Percentiles rank a stretch among this genome's conserved stretches.
Conservation (phyloP, 2,329 filamentous ascomycete species). For the Didymella keratinophila region DNA sequence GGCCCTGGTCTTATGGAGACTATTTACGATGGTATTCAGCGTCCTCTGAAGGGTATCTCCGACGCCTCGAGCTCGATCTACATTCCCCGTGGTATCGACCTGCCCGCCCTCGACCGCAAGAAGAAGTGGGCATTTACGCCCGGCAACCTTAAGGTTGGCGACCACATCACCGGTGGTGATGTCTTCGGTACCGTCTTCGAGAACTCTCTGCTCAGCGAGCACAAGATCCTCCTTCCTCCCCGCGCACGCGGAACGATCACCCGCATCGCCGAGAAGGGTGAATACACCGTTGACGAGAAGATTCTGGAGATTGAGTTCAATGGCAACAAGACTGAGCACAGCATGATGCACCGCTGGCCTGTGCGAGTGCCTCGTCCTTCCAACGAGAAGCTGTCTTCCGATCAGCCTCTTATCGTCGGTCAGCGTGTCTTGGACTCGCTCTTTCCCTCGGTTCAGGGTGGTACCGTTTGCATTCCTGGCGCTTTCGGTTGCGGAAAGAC, state of each 20-base stretch:
- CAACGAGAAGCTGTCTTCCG: conserved; percentile 88
- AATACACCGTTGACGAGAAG: conserved; percentile 93
- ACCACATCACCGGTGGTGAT: conserved; percentile 95
- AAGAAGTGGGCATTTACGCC: conserved; percentile 98
- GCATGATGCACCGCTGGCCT: conserved; percentile 99
- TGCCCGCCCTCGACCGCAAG: conserved; percentile 85
- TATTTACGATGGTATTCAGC: conserved; percentile 99
- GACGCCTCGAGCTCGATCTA: conserved; percentile 86
- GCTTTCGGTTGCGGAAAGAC: conserved; percentile 99
- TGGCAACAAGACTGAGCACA: conserved; percentile 90
- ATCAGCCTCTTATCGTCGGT: conserved; percentile 92
- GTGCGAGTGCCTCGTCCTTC: conserved; percentile 93
- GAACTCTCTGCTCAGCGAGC: conserved; percentile 92
- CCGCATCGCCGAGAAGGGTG: conserved; percentile 85
- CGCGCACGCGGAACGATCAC: conserved; percentile 92
- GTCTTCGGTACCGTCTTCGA: conserved; percentile 95
- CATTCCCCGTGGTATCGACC: conserved; percentile 91
- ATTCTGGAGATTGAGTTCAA: conserved; percentile 97
- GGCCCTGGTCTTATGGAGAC: conserved; percentile 97
- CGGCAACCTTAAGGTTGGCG: conserved; percentile 83
- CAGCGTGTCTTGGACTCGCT: conserved; percentile 96
- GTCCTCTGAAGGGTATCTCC: conserved; percentile 86
- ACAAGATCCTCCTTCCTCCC: conserved; percentile 92
- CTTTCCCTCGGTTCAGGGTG: conserved; percentile 95
- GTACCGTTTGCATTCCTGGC: conserved; percentile 96